Evolutionary conservation across 2,329 filamentous ascomycete genomes (phyloP), one percentile per base, ranked within the genome.

Genomic region (Plectosphaerella sp.): DNA sequence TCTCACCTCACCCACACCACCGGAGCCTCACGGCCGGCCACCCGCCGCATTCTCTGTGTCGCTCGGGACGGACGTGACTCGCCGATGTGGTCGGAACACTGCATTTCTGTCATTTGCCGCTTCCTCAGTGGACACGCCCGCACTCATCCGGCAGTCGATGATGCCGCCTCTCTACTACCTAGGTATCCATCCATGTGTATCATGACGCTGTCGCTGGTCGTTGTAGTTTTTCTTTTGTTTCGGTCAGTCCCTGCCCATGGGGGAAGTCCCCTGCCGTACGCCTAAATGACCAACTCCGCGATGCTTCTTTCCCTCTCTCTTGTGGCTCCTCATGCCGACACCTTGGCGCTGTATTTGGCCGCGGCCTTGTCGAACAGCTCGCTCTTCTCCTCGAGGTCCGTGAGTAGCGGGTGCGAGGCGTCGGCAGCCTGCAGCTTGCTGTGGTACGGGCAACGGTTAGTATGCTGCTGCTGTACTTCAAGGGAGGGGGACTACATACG

Each of bases 321-420:
- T 16, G 37, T 11, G 7, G 6, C 41, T 43, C 16, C 37, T 41
- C 57, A 58, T 25, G 80, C 77, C 55, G 85, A 78, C 56, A 91
- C 90, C 76, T 93, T 96, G 35, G 92, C 82, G 59, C 83, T 86
- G 71, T 94, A 97, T 73, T 96, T 97, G 24, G 83, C 78, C 18
- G 89, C 89, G 12, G 92, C 92, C 62, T 85, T 85, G 68, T 96
- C 90, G 66, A 97, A 97, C 53, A 91, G 72, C n/a, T 78, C 81
- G 68, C 84, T 90, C 85, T 96, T 97, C 72, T 91, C 89, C 63
- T 84, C 79, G 61, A 96, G 72, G 61, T 96, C 92, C 41, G 71
- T 67, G 52, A 97, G 68, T 56, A 94, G 76, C 35, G 82, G 73
- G 69, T 97, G 91, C 50, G 86, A 72, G 24, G 86, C 80, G 50